Conservation (phyloP, 345 rosid genomes). For the Durio zibethinus region DNA sequence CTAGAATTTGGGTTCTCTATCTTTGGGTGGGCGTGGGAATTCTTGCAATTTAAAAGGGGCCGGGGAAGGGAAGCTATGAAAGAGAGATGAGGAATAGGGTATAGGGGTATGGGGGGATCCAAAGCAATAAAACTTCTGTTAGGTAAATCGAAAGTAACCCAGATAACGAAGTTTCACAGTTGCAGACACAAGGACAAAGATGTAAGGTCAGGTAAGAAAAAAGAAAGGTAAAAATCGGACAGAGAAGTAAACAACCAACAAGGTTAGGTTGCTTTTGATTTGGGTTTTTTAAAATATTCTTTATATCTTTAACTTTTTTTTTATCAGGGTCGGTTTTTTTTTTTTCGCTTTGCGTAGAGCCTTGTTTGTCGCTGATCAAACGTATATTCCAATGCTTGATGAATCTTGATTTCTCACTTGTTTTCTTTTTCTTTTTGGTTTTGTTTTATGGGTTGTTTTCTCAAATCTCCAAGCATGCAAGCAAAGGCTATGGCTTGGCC, state of each 20-base stretch:
- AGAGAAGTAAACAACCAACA: not conserved
- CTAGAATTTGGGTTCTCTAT: not conserved
- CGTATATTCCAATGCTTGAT: conserved; percentile 36
- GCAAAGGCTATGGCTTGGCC: conserved; percentile 13
- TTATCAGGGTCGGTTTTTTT: not conserved
- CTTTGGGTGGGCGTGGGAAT: conserved; percentile 1
- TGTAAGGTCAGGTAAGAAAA: conserved; percentile 26
- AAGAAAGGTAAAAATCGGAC: not conserved
- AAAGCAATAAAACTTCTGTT: conserved; percentile 3
- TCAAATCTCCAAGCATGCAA: conserved; percentile 22
- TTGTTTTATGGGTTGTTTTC: not conserved
- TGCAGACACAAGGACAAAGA: conserved; percentile 38
- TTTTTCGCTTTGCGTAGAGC: not conserved
- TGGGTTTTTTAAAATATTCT: conserved; percentile 22
- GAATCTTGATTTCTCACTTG: not conserved
- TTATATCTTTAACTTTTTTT: conserved; percentile 14
- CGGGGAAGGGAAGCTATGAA: not conserved
- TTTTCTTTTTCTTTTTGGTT: not conserved
- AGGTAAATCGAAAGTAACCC: conserved; percentile 18
- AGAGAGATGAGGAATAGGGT: not conserved
- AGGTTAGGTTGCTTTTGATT: conserved; percentile 29
- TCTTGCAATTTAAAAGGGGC: conserved; percentile 15
- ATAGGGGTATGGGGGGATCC: conserved; percentile 18
- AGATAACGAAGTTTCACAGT: conserved; percentile 37
- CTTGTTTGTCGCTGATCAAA: conserved; percentile 5